Conservation (phyloP, 805 yeast genomes). For the Starmerella bacillaris region DNA sequence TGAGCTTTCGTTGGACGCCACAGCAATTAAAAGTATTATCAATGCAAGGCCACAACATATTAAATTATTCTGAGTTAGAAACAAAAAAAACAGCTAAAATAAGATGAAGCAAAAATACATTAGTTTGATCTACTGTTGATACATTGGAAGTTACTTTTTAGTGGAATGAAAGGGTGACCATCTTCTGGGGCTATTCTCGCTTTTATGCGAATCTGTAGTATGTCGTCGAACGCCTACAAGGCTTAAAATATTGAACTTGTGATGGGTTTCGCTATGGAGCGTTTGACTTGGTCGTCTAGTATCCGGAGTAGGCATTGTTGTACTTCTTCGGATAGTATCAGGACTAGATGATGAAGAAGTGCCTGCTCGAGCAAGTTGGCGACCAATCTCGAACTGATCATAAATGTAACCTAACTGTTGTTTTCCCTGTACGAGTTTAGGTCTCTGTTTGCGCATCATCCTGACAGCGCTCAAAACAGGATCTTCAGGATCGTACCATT, state of each 20-base stretch:
- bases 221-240: background rate
- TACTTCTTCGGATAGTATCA: background rate
- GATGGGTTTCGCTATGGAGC: background rate
- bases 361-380: slow-evolving; percentile 16
- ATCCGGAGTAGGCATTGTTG: slow-evolving; percentile 2
- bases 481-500: slow-evolving; percentile 14
- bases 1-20: too few relatives aligned
- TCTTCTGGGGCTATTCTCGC: background rate
- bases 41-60: too few relatives aligned
- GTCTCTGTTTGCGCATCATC: slow-evolving; percentile 25
- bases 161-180: slow-evolving; percentile 1
- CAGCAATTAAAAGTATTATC: too few relatives aligned
- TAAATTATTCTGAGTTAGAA: too few relatives aligned
- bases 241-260: background rate
- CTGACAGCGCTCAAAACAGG: slow-evolving; percentile 19
- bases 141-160: background rate
- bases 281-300: too few relatives aligned
- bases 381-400: slow-evolving; percentile 20
- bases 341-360: background rate
- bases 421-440: slow-evolving; percentile 28
- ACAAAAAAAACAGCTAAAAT: too few relatives aligned
- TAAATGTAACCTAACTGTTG: slow-evolving; percentile 26
- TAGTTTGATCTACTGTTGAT: too few relatives aligned
- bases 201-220: background rate
- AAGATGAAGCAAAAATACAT: too few relatives aligned